phyloP scores from a whole-genome alignment of 2,329 filamentous ascomycete genomes.

The Colletotrichum destructivum region DNA sequence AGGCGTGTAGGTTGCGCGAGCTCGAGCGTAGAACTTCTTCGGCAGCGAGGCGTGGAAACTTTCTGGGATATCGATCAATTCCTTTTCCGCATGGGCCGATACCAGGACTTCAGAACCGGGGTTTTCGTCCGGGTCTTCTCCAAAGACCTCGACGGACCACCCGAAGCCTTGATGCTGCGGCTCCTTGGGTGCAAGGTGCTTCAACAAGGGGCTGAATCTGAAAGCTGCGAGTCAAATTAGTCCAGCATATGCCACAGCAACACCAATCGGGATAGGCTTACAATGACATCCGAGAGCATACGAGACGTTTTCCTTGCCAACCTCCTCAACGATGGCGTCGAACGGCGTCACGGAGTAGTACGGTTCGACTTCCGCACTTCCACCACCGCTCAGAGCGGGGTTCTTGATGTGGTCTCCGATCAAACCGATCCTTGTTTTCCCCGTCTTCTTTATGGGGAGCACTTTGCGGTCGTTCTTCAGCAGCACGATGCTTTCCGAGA shows the following conservation, averaged over 20 bases:
- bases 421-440: conserved; percentile 60
- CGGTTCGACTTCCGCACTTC: conserved; percentile 71
- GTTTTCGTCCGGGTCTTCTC: conserved; percentile 34
- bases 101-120: conserved; percentile 17
- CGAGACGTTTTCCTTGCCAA: conserved; percentile 49
- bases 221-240: conserved; percentile 23
- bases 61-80: conserved; percentile 40
- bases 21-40: conserved; percentile 40
- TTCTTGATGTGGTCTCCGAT: conserved; percentile 47
- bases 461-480: conserved; percentile 78
- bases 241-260: too few species aligned
- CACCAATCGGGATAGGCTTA: conserved; percentile 44
- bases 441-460: conserved; percentile 72
- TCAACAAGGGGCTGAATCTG: conserved; percentile 40
- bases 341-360: conserved; percentile 82
- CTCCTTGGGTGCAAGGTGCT: conserved; percentile 17
- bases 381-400: conserved; percentile 65
- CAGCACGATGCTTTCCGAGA: conserved; percentile 80
- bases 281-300: conserved; percentile 74
- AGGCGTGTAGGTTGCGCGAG: conserved; percentile 31
- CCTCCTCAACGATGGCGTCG: conserved; percentile 72
- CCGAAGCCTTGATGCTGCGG: conserved; percentile 23
- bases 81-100: conserved; percentile 33
- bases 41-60: conserved; percentile 38
- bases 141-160: conserved; percentile 40